Conservation (phyloP, 2,329 filamentous ascomycete species). For the Golovinomyces cichoracearum region DNA sequence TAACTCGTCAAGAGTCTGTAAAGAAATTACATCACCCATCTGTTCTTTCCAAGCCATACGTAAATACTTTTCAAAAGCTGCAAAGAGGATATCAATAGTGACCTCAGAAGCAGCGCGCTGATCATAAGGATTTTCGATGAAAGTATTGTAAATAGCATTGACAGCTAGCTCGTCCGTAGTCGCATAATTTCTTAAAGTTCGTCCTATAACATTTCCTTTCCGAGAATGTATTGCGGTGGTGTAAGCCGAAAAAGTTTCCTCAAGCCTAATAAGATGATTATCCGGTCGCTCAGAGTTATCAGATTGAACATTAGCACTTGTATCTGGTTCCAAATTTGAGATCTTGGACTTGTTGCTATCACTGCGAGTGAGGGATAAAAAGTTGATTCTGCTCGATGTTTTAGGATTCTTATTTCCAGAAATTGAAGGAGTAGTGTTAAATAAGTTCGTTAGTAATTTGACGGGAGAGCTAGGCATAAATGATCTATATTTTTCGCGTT, state of each 20-base stretch:
- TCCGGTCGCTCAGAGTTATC: constrained; percentile 26
- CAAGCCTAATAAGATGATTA: constrained; percentile 45
- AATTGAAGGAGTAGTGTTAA: constrained; percentile 17
- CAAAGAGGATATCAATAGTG: constrained; percentile 62
- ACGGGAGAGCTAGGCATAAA: constrained; percentile 66
- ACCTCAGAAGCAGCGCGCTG: constrained; percentile 50
- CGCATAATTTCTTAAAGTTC: constrained; percentile 42
- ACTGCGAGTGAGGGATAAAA: constrained; percentile 18
- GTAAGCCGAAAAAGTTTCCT: constrained; percentile 67
- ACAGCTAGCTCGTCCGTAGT: constrained; percentile 52
- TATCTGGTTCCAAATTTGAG: constrained; percentile 11
- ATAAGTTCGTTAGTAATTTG: constrained; percentile 63
- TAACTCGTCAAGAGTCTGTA: constrained; percentile 44
- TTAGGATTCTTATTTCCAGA: constrained; percentile 14
- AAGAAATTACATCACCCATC: constrained; percentile 61
- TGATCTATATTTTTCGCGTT: constrained; percentile 37
- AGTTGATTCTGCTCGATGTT: constrained; percentile 18
- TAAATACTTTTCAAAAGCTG: constrained; percentile 81
- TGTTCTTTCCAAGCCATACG: constrained; percentile 68
- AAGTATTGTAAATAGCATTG: constrained; percentile 71
- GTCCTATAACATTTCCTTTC: constrained; percentile 66
- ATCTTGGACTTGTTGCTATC: constrained; percentile 12
- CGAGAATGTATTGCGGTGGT: constrained; percentile 57
- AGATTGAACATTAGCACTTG: constrained; percentile 14
- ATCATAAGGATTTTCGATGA: constrained; percentile 62